Percentiles rank a stretch among this genome's conserved stretches.
These are phyloP conservation scores for Guyanaporus albipodus DNA, from an alignment of 768 basidiomycete genomes.

Conservation along the genomic window DNA sequence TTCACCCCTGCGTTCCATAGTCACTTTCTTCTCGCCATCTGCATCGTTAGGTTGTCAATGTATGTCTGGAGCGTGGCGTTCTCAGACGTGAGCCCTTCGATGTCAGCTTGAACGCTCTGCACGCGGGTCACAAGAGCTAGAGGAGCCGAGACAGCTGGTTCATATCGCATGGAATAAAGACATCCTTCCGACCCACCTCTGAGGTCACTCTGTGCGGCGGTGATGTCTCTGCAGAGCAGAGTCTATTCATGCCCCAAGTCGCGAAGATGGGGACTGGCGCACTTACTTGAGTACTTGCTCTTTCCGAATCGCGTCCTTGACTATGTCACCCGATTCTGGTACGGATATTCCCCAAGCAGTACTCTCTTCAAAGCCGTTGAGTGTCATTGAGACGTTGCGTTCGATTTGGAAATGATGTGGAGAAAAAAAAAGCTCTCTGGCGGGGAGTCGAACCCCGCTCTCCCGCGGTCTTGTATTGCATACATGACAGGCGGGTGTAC, in stretches of 20 bases:
- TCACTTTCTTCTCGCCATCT: conserved; percentile 78
- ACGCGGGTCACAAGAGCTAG: conserved; percentile 66
- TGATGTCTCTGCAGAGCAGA: conserved; percentile 56
- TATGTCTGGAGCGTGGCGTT: conserved; percentile 86
- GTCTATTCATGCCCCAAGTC: conserved; percentile 3
- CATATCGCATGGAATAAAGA: background rate
- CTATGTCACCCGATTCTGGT: conserved; percentile 52
- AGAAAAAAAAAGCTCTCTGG: conserved; percentile 34
- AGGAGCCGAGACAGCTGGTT: background rate
- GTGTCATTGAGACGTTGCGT: conserved; percentile 38
- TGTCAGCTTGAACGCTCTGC: conserved; percentile 66
- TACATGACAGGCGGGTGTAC: conserved; percentile 48
- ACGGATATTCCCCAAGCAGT: conserved; percentile 49
- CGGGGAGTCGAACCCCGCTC: conserved; percentile 45
- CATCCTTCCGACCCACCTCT: conserved; percentile 46
- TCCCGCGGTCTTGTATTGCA: conserved; percentile 29
- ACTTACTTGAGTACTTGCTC: conserved; percentile 74
- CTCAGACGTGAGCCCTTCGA: conserved; percentile 75
- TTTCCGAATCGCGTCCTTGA: conserved; percentile 74
- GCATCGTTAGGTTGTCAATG: conserved; percentile 83
- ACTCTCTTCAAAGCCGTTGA: conserved; percentile 39
- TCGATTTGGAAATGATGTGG: background rate
- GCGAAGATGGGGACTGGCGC: background rate
- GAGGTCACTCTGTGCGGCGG: conserved; percentile 71
- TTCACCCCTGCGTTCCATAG: background rate